phyloP scores from a whole-genome alignment of 768 basidiomycete species.

The Phanerochaete sordida region DNA sequence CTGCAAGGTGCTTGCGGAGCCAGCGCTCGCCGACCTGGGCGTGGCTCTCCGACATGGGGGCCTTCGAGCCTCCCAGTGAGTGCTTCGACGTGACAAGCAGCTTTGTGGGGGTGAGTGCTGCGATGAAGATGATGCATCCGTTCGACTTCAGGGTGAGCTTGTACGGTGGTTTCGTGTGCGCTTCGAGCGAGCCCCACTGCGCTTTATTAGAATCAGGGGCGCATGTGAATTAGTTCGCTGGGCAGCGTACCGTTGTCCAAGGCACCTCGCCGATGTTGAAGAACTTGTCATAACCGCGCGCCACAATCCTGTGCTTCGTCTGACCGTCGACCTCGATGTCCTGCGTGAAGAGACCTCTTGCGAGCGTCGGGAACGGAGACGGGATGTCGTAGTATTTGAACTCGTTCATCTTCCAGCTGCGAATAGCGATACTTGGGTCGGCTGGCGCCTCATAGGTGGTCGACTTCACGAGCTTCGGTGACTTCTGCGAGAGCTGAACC shows the following conservation, averaged over 20 bases:
- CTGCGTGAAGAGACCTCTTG: slow-evolving; percentile 81
- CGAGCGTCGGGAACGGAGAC: slow-evolving; percentile 93
- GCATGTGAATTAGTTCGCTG: not conserved
- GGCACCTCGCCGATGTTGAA: slow-evolving; percentile 97
- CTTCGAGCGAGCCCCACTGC: slow-evolving; percentile 74
- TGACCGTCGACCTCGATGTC: slow-evolving; percentile 36
- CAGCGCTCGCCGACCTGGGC: slow-evolving; percentile 83
- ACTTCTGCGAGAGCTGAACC: slow-evolving; percentile 45
- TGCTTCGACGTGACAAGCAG: slow-evolving; percentile 93
- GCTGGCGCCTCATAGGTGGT: slow-evolving; percentile 54
- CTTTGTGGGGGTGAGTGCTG: slow-evolving; percentile 69
- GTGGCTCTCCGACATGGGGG: slow-evolving; percentile 45
- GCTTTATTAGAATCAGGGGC: slow-evolving; percentile 1
- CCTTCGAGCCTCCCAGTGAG: slow-evolving; percentile 59
- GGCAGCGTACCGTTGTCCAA: slow-evolving; percentile 78
- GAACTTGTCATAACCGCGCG: slow-evolving; percentile 96
- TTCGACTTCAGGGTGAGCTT: slow-evolving; percentile 91
- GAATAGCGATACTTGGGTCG: slow-evolving; percentile 50
- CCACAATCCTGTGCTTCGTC: slow-evolving; percentile 60
- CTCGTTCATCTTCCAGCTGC: slow-evolving; percentile 98
- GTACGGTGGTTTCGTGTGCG: slow-evolving; percentile 73
- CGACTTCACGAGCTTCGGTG: slow-evolving; percentile 64
- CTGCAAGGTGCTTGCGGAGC: slow-evolving; percentile 65
- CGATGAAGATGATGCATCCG: slow-evolving; percentile 95
- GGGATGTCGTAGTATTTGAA: slow-evolving; percentile 90